Evolutionary conservation across 352 stramenopile species (phyloP).

Genomic region (Phytopythium montanum): DNA sequence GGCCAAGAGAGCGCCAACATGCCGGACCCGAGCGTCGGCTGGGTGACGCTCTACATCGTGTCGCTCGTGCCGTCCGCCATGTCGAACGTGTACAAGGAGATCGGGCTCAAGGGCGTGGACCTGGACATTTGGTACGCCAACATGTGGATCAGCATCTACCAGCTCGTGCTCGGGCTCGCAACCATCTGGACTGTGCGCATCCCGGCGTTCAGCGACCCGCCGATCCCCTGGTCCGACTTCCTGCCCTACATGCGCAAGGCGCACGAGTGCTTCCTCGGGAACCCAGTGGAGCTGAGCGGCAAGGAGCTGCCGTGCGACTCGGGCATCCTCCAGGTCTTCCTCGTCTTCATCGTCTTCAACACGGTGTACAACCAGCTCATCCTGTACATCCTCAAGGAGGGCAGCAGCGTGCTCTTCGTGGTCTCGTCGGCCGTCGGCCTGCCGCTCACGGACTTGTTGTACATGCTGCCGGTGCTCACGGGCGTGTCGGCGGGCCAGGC

Average conservation of each 20-base stretch:
- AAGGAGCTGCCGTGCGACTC: constrained; percentile 53
- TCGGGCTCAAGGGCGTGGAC: constrained; percentile 84
- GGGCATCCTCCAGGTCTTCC: constrained; percentile 67
- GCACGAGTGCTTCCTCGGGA: constrained; percentile 73
- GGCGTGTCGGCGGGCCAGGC: constrained; percentile 55
- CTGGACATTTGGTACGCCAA: constrained; percentile 89
- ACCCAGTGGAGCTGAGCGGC: constrained; percentile 63
- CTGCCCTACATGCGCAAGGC: constrained; percentile 58
- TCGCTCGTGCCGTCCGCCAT: constrained; percentile 62
- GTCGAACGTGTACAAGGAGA: constrained; percentile 89
- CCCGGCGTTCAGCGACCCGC: constrained; percentile 73
- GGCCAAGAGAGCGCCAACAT: constrained; percentile 65
- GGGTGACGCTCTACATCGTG: constrained; percentile 78
- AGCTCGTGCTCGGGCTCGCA: constrained; percentile 61
- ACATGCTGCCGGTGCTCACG: constrained; percentile 80
- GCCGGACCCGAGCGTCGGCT: constrained; percentile 65
- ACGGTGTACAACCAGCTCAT: constrained; percentile 88
- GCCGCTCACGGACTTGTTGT: constrained; percentile 79
- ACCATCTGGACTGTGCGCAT: constrained; percentile 84
- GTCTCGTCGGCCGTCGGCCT: constrained; percentile 82
- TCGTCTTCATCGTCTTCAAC: constrained; percentile 87
- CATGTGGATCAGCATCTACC: constrained; percentile 84
- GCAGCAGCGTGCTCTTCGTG: constrained; percentile 85
- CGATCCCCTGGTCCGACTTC: constrained; percentile 72
- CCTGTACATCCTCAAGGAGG: constrained; percentile 89